These are phyloP conservation scores for Asterophora parasitica DNA, from an alignment of 768 basidiomycete species.

Conservation along the genomic window DNA sequence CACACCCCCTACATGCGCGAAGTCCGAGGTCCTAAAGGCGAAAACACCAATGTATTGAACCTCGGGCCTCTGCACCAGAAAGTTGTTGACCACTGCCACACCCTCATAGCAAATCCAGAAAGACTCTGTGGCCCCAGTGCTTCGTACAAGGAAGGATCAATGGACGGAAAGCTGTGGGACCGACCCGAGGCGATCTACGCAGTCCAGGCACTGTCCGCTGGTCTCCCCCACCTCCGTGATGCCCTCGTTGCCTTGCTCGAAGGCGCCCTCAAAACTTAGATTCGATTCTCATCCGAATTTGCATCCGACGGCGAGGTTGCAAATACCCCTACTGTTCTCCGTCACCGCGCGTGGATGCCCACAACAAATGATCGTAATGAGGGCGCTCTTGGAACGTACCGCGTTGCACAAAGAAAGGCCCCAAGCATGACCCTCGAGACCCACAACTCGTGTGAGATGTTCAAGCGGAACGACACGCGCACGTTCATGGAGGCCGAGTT, in stretches of 20 bases:
- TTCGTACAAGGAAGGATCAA: constrained; percentile 1
- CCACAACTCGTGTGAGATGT: constrained; percentile 12
- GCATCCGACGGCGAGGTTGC: constrained; percentile 10
- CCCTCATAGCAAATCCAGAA: not conserved
- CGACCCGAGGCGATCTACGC: constrained; percentile 9
- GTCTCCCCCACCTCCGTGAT: constrained; percentile 14
- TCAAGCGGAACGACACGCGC: constrained; percentile 3
- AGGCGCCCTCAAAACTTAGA: constrained; percentile 19
- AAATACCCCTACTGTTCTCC: constrained; percentile 1
- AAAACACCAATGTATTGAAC: not conserved
- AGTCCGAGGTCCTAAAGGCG: constrained; percentile 10
- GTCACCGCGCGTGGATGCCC: constrained; percentile 11
- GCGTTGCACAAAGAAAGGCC: constrained; percentile 1
- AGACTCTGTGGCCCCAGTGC: not conserved
- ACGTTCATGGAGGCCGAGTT: not conserved
- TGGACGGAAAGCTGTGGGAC: constrained; percentile 21
- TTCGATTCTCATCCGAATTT: constrained; percentile 19
- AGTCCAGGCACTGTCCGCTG: constrained; percentile 2
- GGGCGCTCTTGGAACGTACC: constrained; percentile 17
- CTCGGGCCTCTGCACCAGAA: not conserved
- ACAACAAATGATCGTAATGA: constrained; percentile 23
- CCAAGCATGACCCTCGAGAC: constrained; percentile 9
- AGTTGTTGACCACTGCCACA: not conserved
- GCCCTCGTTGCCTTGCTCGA: constrained; percentile 20
- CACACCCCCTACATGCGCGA: constrained; percentile 23